These are phyloP conservation scores for Epichloe sp. DNA, from an alignment of 2,329 filamentous ascomycete genomes.

Conservation along the genomic window DNA sequence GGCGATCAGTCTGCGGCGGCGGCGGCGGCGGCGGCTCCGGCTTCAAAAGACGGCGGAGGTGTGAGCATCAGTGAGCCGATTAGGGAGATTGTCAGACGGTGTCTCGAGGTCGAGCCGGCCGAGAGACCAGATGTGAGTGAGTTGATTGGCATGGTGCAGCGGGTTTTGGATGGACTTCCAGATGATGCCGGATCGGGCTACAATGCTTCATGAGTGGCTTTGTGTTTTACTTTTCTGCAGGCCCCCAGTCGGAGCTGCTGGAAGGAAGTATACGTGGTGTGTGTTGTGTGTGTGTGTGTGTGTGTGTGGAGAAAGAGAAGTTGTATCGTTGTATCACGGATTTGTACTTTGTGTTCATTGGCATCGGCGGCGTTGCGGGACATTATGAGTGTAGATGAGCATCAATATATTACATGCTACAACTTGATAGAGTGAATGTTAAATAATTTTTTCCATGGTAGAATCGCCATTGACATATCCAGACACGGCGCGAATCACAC, in stretches of 20 bases:
- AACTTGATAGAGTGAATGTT: no score
- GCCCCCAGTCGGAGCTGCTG: no score
- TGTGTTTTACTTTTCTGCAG: neutral
- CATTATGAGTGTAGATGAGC: no score
- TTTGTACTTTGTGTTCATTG: no score
- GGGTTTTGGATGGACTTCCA: constrained; percentile 40
- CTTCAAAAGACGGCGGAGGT: constrained; percentile 10
- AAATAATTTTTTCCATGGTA: no score
- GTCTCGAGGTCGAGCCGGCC: constrained; percentile 71
- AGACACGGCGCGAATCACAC: no score
- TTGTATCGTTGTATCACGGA: no score
- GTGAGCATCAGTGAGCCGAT: constrained; percentile 63
- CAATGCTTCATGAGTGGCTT: neutral
- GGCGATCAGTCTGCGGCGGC: constrained; percentile 12
- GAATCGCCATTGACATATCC: no score
- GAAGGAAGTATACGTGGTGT: neutral
- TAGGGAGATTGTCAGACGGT: constrained; percentile 76
- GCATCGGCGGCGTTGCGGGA: no score
- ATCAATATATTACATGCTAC: no score
- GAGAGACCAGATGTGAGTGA: constrained; percentile 82
- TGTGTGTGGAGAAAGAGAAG: neutral
- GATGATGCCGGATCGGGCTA: constrained; percentile 1
- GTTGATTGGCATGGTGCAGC: constrained; percentile 66
- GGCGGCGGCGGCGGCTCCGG: constrained; percentile 3
- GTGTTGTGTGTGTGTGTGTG: neutral